Evolutionary conservation across 2,329 filamentous ascomycete genomes (phyloP), one percentile per base, ranked within the genome.

Genomic region (Talaromyces piceae): DNA sequence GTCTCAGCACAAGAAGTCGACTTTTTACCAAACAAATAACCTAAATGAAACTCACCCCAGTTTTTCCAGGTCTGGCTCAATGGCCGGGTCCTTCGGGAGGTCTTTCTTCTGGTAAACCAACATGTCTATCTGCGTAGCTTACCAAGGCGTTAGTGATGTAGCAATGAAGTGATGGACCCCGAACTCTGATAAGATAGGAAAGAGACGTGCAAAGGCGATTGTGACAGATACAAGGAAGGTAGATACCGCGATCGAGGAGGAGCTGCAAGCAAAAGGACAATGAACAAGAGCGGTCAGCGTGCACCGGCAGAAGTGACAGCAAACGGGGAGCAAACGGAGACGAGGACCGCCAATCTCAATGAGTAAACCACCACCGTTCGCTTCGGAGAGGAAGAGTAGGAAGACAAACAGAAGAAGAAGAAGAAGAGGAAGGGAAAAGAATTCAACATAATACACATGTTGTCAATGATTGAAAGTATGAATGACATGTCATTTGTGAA

Each of bases 81-180:
- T 94, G 11, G 73, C 63, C 1, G 81, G 78, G 61, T 95, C 87
- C 49, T 74, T 66, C n/a, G 88, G 87, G 3, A 95, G 80, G 58
- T 81, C 78, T 7, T 78, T 76, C 71, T 81, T 81, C 33, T 77
- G 75, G 51, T 86, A 86, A 47, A 84, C 81, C 64, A 93, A 95
- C 90, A 96, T 93, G 33, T 48, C 73, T 23, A 60, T 25, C 12
- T 31, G 26, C 6, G 6, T 25, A 5, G 13, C 39, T n/a, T n/a
- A n/a, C n/a, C n/a, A n/a, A n/a, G n/a, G n/a, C n/a, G n/a, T n/a
- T n/a, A n/a, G n/a, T n/a, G n/a, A n/a, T n/a, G n/a, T n/a, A n/a
- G n/a, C 16, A 41, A 13, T 20, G 22, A 52, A 11, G 18, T 9
- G 27, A 16, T 12, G 12, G 44, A 11, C 30, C 25, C 18, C 25